A percentile compares a stretch with the other conserved stretches of the same genome.
These are phyloP conservation scores for Dryas octopetala DNA, from an alignment of 306 rosid genomes.

Conservation along the genomic window DNA sequence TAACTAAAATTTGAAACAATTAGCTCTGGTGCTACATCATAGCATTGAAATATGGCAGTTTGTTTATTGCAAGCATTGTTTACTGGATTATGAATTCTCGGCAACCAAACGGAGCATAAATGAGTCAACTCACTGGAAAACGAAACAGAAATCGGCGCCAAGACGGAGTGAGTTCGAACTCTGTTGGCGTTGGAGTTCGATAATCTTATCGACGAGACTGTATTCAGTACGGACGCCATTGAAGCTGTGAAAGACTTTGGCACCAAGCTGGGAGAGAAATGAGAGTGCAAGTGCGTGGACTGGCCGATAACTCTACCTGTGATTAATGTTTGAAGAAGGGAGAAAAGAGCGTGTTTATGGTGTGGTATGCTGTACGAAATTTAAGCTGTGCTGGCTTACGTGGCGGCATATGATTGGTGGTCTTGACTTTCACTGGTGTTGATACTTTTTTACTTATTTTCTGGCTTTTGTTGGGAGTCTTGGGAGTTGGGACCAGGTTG, in stretches of 20 bases:
- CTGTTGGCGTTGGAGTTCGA: slow-evolving; percentile 32
- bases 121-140: slow-evolving; percentile 53
- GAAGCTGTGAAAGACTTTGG: slow-evolving; percentile 19
- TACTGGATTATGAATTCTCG: neutral
- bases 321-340: neutral
- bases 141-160: slow-evolving; percentile 40
- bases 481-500: neutral
- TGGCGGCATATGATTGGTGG: neutral
- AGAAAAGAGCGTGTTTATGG: neutral
- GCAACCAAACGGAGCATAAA: slow-evolving; percentile 9
- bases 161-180: slow-evolving; percentile 30
- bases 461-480: neutral
- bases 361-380: neutral
- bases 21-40: neutral
- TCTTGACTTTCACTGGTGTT: neutral
- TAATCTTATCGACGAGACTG: slow-evolving; percentile 36
- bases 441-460: neutral
- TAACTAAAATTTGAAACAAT: neutral
- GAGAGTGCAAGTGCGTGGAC: slow-evolving; percentile 10
- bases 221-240: slow-evolving; percentile 57
- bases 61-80: neutral
- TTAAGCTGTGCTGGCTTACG: neutral
- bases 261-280: neutral
- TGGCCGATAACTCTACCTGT: slow-evolving; percentile 30
- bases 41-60: neutral